Percentiles rank a stretch among this genome's conserved stretches.
phyloP scores from a whole-genome alignment of 176 grass and related monocot genomes.

The Puya raimondii region DNA sequence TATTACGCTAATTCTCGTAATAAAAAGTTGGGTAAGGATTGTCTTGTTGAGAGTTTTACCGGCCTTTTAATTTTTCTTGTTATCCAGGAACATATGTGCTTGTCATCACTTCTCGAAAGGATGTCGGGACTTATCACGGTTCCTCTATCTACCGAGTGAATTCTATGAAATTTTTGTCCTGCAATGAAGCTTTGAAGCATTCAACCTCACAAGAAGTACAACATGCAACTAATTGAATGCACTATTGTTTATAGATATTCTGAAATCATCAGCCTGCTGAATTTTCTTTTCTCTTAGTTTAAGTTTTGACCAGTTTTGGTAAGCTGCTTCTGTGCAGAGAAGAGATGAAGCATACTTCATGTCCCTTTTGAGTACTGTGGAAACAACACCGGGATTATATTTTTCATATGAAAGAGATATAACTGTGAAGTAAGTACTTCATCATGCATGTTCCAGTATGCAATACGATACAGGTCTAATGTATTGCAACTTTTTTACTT shows the following conservation, averaged over 20 bases:
- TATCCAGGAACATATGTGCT: conserved; percentile 71
- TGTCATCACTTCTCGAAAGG: conserved; percentile 74
- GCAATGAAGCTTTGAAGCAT: conserved; percentile 70
- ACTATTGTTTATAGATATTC: conserved; percentile 14
- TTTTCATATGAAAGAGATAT: conserved; percentile 87
- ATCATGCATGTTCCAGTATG: conserved; percentile 9
- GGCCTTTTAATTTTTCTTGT: conserved; percentile 29
- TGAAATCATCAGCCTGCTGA: neutral
- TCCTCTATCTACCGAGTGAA: conserved; percentile 54
- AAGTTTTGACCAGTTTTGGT: conserved; percentile 11
- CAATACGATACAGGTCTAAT: neutral
- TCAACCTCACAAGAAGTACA: conserved; percentile 92
- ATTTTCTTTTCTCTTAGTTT: conserved; percentile 12
- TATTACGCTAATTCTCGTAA: neutral
- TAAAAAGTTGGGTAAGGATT: too few species aligned
- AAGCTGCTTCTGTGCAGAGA: conserved; percentile 50
- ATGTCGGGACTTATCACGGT: conserved; percentile 61
- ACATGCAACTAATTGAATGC: conserved; percentile 4
- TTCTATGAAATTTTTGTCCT: conserved; percentile 82
- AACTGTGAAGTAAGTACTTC: conserved; percentile 68
- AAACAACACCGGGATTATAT: conserved; percentile 74
- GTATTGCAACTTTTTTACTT: neutral
- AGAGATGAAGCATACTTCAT: conserved; percentile 92
- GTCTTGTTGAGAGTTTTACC: neutral
- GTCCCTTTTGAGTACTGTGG: conserved; percentile 81